These are phyloP conservation scores for Tetrahymena borealis DNA, from an alignment of 73 alveolate genomes.

Conservation along the genomic window DNA sequence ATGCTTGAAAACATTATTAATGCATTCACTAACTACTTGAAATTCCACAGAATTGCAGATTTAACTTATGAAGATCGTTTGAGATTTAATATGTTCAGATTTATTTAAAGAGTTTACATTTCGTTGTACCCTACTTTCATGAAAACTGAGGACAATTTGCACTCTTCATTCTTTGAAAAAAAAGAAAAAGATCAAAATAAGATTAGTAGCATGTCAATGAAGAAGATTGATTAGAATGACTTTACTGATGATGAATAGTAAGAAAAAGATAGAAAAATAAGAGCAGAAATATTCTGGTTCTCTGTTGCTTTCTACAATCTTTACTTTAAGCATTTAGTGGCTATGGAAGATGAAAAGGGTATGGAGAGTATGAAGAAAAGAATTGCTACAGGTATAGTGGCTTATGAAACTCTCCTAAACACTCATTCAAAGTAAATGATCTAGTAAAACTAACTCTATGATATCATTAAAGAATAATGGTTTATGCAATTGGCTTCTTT, in stretches of 20 bases:
- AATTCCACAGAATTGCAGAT: neutral
- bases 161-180: neutral
- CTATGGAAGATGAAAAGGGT: neutral
- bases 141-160: neutral
- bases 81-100: neutral
- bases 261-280: neutral
- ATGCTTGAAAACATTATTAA: neutral
- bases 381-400: neutral
- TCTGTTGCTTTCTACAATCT: neutral
- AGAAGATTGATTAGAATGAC: neutral
- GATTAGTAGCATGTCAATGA: neutral
- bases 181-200: neutral
- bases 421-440: neutral
- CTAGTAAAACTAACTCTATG: neutral
- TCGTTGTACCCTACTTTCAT: neutral
- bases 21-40: neutral
- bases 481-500: neutral
- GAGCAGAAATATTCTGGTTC: neutral
- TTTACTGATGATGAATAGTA: neutral
- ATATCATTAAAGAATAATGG: neutral
- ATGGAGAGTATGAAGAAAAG: neutral
- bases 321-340: neutral
- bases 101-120: neutral
- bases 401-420: neutral
- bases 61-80: neutral